These are phyloP conservation scores for Starmerella stellata DNA, from an alignment of 805 yeast species.

Conservation along the genomic window DNA sequence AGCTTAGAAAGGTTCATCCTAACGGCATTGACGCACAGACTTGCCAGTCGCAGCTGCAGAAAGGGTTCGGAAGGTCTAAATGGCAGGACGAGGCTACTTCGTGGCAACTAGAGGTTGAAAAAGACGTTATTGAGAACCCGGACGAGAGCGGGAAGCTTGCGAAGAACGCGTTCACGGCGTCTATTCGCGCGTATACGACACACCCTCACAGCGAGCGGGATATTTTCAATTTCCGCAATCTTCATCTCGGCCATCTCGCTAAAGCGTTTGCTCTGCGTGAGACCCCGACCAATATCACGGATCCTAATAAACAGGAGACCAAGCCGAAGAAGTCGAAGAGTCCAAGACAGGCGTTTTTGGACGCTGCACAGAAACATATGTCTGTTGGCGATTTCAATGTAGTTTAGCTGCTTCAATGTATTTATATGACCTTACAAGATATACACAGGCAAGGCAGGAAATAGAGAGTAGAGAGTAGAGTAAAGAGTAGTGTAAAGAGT, in stretches of 20 bases:
- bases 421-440: too few species aligned
- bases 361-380: slow-evolving; percentile 14
- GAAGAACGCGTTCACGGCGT: slow-evolving; percentile 66
- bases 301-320: slow-evolving; percentile 1
- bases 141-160: slow-evolving; percentile 42
- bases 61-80: slow-evolving; percentile 26
- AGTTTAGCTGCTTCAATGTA: slow-evolving; percentile 4
- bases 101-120: slow-evolving; percentile 80
- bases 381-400: slow-evolving; percentile 16
- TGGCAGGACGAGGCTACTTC: slow-evolving; percentile 96
- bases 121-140: slow-evolving; percentile 53
- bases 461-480: too few species aligned
- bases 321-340: slow-evolving; percentile 12
- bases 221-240: slow-evolving; percentile 57
- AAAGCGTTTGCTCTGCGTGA: slow-evolving; percentile 89
- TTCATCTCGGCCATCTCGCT: slow-evolving; percentile 92
- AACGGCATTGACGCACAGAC: slow-evolving; percentile 33
- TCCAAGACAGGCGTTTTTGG: slow-evolving; percentile 13
- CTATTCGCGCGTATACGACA: slow-evolving; percentile 88
- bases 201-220: slow-evolving; percentile 67
- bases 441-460: too few species aligned
- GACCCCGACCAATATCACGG: slow-evolving; percentile 47
- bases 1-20: slow-evolving; percentile 40
- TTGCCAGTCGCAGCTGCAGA: slow-evolving; percentile 25
- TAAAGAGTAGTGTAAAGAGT: too few species aligned